Evolutionary conservation across 495 filamentous ascomycete species (phyloP).

Genomic region (Penicillium turbatum): DNA sequence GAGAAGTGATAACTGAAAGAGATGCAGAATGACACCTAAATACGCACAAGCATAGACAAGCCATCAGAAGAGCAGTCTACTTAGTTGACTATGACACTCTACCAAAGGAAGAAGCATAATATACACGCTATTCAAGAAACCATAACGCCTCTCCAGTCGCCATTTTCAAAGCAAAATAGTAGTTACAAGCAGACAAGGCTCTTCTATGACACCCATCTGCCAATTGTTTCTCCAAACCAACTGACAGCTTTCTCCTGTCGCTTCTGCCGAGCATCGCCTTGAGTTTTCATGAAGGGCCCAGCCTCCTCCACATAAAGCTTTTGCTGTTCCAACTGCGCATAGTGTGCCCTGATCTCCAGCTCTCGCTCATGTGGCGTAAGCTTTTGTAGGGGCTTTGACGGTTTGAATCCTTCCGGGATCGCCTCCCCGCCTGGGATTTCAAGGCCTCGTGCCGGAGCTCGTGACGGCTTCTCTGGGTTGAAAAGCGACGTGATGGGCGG

Average conservation of each 20-base stretch:
- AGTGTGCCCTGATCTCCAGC: conserved; percentile 60
- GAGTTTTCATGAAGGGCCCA: conserved; percentile 50
- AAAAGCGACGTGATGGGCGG: conserved; percentile 40
- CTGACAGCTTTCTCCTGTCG: conserved; percentile 55
- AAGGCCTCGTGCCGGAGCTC: conserved; percentile 11
- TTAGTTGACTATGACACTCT: neutral
- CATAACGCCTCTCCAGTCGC: conserved; percentile 7
- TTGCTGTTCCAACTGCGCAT: conserved; percentile 56
- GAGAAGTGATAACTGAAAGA: no score
- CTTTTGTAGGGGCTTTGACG: conserved; percentile 53
- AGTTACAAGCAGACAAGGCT: neutral
- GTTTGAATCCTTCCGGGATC: conserved; percentile 34
- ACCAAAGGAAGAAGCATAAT: no score
- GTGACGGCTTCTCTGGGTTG: conserved; percentile 29
- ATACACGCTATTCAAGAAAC: neutral
- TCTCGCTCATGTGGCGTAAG: conserved; percentile 59
- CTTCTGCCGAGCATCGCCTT: conserved; percentile 53
- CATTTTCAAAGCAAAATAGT: conserved; percentile 5
- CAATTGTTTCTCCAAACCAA: conserved; percentile 51
- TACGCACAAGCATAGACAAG: no score
- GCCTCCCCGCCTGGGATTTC: conserved; percentile 36
- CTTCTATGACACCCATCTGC: conserved; percentile 40
- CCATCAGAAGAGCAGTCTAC: neutral
- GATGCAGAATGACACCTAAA: no score
- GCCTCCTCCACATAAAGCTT: conserved; percentile 51